Conservation (phyloP, 2,329 filamentous ascomycete species). For the Epicoccum sorghinum region DNA sequence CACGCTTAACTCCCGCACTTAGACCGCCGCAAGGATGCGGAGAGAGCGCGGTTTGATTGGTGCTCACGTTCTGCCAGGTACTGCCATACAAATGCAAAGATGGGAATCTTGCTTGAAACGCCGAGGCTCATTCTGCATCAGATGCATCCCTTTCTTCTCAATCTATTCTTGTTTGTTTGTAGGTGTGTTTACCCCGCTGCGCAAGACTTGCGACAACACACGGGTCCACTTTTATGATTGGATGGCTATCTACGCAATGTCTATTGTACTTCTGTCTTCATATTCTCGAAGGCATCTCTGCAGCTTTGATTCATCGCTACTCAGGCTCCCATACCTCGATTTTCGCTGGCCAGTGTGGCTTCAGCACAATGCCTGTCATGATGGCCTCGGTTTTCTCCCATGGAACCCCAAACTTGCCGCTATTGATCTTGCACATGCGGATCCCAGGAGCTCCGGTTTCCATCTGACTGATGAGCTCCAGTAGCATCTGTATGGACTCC, state of each 20-base stretch:
- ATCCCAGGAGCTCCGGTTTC: constrained; percentile 36
- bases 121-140: not conserved
- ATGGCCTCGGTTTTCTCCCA: constrained; percentile 58
- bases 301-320: not conserved
- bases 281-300: not conserved
- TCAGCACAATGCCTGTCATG: constrained; percentile 40
- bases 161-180: constrained; percentile 5
- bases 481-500: constrained; percentile 56
- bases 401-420: constrained; percentile 61
- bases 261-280: not conserved
- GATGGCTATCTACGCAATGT: not conserved
- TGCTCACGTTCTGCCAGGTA: not conserved
- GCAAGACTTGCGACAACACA: not conserved
- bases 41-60: constrained; percentile 29
- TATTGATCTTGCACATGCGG: constrained; percentile 63
- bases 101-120: constrained; percentile 7
- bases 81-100: constrained; percentile 3
- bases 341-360: constrained; percentile 27
- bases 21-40: constrained; percentile 30
- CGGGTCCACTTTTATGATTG: not conserved
- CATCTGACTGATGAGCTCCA: constrained; percentile 49
- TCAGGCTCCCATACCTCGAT: constrained; percentile 37
- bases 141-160: not conserved
- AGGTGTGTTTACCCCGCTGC: constrained; percentile 7
- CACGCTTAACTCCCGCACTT: constrained; percentile 21